Conservation (phyloP, 371 early-diverging fungal species). For the Conidiobolus incongruus region DNA sequence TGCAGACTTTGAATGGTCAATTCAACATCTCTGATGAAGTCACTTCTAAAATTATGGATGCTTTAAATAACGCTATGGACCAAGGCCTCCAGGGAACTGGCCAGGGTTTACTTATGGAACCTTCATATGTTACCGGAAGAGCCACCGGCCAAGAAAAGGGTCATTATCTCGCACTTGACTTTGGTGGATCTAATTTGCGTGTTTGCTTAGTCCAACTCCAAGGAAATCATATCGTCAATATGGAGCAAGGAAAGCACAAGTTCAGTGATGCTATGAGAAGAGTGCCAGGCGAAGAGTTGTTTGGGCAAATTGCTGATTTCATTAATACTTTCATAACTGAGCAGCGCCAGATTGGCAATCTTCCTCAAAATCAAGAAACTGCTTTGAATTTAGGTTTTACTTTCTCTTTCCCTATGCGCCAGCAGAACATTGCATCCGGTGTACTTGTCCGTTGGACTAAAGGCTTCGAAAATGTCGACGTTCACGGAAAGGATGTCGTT, state of each 20-base stretch:
- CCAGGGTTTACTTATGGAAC: conserved; percentile 29
- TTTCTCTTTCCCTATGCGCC: conserved; percentile 82
- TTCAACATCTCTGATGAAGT: not conserved
- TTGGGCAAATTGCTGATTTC: conserved; percentile 76
- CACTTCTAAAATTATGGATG: not conserved
- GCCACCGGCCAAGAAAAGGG: conserved; percentile 69
- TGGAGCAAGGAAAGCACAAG: conserved; percentile 50
- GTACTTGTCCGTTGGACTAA: conserved; percentile 77
- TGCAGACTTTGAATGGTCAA: not conserved
- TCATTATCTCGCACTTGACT: conserved; percentile 69
- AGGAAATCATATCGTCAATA: conserved; percentile 39
- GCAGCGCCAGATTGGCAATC: conserved; percentile 7
- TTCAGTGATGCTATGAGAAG: conserved; percentile 55
- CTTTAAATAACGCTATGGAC: conserved; percentile 3
- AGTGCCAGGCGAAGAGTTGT: conserved; percentile 22
- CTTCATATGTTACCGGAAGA: conserved; percentile 57
- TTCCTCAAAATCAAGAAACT: conserved; percentile 7
- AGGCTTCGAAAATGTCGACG: conserved; percentile 59
- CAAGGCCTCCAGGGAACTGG: conserved; percentile 1
- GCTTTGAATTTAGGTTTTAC: conserved; percentile 69
- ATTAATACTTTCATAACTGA: conserved; percentile 52
- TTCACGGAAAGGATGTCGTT: conserved; percentile 36
- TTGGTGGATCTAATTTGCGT: conserved; percentile 89
- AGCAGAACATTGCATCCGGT: conserved; percentile 51
- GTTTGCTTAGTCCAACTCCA: conserved; percentile 66